Percentiles rank a stretch among this genome's conserved stretches.
These are phyloP conservation scores for Xylaria nigripes DNA, from an alignment of 495 filamentous ascomycete species.

Conservation along the genomic window DNA sequence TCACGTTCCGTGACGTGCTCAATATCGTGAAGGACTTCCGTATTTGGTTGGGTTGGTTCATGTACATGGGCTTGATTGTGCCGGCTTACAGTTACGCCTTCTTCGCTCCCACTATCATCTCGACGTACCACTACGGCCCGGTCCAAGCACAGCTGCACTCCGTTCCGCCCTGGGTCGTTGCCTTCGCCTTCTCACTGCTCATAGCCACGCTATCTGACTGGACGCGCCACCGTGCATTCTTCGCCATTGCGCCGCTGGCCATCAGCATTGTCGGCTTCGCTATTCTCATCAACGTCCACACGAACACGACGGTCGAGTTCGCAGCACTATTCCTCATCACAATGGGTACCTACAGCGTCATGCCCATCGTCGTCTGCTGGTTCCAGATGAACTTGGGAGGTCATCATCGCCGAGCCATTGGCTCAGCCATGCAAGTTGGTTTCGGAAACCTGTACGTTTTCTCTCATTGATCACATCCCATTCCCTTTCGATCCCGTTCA, in stretches of 20 bases:
- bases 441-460: slow-evolving; percentile 67
- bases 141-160: slow-evolving; percentile 73
- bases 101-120: slow-evolving; percentile 73
- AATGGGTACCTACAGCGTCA: slow-evolving; percentile 56
- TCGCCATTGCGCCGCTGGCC: slow-evolving; percentile 55
- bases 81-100: slow-evolving; percentile 65
- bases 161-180: slow-evolving; percentile 80
- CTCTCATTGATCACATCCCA: background rate
- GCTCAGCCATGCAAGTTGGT: slow-evolving; percentile 80
- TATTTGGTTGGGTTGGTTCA: slow-evolving; percentile 64
- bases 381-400: slow-evolving; percentile 89
- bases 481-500: background rate
- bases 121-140: slow-evolving; percentile 53
- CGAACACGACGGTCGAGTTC: slow-evolving; percentile 55
- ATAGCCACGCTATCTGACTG: slow-evolving; percentile 62
- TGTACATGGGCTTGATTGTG: slow-evolving; percentile 86
- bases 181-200: slow-evolving; percentile 69
- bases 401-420: slow-evolving; percentile 75
- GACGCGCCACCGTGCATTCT: slow-evolving; percentile 64
- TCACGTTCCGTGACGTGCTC: slow-evolving; percentile 56
- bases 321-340: slow-evolving; percentile 67
- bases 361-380: slow-evolving; percentile 87
- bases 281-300: slow-evolving; percentile 60
- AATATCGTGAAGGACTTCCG: slow-evolving; percentile 69
- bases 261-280: slow-evolving; percentile 63